Percentiles rank a stretch among this genome's conserved stretches.
Conservation (phyloP, 2,329 filamentous ascomycete genomes). For the Decorospora gaudefroyi region DNA sequence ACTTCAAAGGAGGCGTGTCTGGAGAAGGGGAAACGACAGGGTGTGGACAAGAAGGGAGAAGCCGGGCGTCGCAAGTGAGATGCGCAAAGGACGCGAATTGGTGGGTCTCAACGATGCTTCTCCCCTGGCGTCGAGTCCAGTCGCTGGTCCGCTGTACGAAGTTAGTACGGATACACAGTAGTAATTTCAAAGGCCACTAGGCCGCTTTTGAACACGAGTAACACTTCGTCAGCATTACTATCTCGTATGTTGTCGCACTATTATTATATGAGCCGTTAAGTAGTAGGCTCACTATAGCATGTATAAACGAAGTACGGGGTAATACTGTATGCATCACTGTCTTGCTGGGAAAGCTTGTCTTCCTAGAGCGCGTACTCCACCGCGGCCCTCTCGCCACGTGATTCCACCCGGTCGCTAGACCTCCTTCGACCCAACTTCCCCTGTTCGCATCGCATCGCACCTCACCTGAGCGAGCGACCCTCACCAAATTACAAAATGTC, state of each 20-base stretch:
- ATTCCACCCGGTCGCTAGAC: constrained; percentile 18
- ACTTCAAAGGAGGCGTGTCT: constrained; percentile 4
- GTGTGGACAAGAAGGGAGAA: constrained; percentile 19
- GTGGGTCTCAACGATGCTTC: constrained; percentile 29
- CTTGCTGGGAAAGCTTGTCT: neutral
- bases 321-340: neutral
- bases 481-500: constrained; percentile 45
- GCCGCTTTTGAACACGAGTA: constrained; percentile 23
- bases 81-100: constrained; percentile 38
- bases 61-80: constrained; percentile 25
- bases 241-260: constrained; percentile 11
- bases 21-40: constrained; percentile 26
- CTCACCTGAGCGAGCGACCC: constrained; percentile 25
- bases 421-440: constrained; percentile 17
- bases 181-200: constrained; percentile 40
- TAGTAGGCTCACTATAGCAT: no score
- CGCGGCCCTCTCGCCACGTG: constrained; percentile 21
- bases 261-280: no score
- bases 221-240: constrained; percentile 24
- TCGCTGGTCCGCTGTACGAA: constrained; percentile 17
- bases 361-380: constrained; percentile 1
- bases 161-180: no score
- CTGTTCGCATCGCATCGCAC: no score
- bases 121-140: constrained; percentile 34
- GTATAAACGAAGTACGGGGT: no score